phyloP scores from a whole-genome alignment of 73 alveolate species.

The Breviolum minutum region DNA sequence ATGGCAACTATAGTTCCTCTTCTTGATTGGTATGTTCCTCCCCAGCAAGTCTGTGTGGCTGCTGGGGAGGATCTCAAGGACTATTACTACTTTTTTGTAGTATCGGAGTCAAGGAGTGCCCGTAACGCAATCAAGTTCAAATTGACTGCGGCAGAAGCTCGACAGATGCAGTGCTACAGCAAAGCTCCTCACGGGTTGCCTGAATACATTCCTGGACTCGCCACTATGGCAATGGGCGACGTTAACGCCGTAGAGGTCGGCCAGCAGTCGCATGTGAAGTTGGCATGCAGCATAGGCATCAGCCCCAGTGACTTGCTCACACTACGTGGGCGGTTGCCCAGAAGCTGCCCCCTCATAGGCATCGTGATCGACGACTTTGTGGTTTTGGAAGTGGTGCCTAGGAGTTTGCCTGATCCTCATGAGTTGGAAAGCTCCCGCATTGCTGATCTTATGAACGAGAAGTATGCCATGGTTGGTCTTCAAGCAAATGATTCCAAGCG shows the following conservation, averaged over 20 bases:
- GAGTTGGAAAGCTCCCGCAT: not conserved
- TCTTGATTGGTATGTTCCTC: not conserved
- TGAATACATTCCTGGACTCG: not conserved
- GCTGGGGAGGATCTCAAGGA: not conserved
- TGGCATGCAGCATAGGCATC: not conserved
- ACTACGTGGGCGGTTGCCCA: not conserved
- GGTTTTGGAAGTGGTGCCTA: not conserved
- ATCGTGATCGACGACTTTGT: not conserved
- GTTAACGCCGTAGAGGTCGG: no score
- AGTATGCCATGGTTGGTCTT: not conserved
- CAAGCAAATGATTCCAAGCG: not conserved
- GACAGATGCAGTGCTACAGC: not conserved
- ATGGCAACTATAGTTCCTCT: not conserved
- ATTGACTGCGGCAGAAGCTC: not conserved
- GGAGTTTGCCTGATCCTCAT: no score
- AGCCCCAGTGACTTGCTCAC: not conserved
- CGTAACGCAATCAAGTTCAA: not conserved
- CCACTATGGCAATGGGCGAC: conserved; percentile 28
- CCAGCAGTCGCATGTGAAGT: not conserved
- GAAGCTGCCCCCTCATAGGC: not conserved
- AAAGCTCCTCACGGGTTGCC: not conserved
- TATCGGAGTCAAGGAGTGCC: not conserved
- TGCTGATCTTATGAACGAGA: not conserved
- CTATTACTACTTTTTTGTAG: not conserved
- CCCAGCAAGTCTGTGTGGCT: not conserved